Evolutionary conservation across 805 yeast genomes (phyloP).

Genomic region (Starmerella riodocensis): DNA sequence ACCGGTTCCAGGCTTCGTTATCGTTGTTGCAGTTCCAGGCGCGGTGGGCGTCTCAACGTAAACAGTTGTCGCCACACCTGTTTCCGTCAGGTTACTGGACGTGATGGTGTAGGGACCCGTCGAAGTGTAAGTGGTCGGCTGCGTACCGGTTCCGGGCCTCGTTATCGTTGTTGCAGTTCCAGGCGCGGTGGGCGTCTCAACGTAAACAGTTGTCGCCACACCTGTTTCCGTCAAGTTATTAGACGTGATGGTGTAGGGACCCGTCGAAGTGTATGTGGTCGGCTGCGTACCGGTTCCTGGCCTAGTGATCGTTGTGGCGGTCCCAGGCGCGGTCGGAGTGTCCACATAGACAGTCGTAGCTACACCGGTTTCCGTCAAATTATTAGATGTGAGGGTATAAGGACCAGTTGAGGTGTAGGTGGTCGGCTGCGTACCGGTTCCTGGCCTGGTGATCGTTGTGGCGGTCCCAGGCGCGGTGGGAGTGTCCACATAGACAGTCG

Average conservation of each 20-base stretch:
- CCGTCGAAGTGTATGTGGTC: not conserved
- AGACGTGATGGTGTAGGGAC: not conserved
- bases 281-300: not conserved
- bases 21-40: not conserved
- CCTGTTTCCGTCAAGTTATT: not conserved
- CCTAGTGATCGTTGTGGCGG: not conserved
- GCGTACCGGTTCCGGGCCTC: not conserved
- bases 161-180: not conserved
- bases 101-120: slow-evolving; percentile 4
- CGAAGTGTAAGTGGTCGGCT: not conserved
- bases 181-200: slow-evolving; percentile 4
- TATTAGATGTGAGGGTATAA: not conserved
- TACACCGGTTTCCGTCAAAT: not conserved
- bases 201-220: not conserved
- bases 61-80: slow-evolving; percentile 1
- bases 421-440: not conserved
- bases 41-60: slow-evolving; percentile 2
- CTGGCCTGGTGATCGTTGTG: not conserved
- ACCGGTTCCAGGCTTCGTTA: slow-evolving; percentile 2
- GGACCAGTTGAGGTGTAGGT: not conserved
- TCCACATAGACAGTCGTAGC: not conserved
- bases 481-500: not conserved
- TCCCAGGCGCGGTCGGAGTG: not conserved
- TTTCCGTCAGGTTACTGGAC: not conserved
- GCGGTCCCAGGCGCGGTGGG: not conserved